Conservation (phyloP, 352 stramenopile genomes). For the Hyaloperonospora brassicae region DNA sequence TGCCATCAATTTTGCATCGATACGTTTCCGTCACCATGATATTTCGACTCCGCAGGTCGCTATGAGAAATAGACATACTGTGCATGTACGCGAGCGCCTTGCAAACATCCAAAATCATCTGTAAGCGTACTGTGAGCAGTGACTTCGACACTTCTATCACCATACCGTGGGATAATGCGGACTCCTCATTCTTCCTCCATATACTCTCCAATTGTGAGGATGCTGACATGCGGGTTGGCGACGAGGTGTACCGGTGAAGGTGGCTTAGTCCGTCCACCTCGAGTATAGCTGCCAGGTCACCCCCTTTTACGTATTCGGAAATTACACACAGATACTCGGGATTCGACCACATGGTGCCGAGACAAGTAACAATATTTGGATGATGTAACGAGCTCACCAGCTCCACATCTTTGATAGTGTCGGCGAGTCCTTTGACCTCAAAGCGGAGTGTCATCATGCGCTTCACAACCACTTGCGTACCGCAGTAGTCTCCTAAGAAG, state of each 20-base stretch:
- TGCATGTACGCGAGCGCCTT: slow-evolving; percentile 50
- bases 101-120: slow-evolving; percentile 52
- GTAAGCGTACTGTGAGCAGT: slow-evolving; percentile 36
- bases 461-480: slow-evolving; percentile 55
- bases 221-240: slow-evolving; percentile 4
- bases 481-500: slow-evolving; percentile 53
- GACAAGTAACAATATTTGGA: slow-evolving; percentile 52
- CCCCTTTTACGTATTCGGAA: slow-evolving; percentile 53
- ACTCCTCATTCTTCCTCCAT: slow-evolving; percentile 10
- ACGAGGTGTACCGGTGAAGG: slow-evolving; percentile 17
- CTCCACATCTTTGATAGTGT: slow-evolving; percentile 72
- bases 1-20: slow-evolving; percentile 53
- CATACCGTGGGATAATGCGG: slow-evolving; percentile 4
- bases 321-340: slow-evolving; percentile 58
- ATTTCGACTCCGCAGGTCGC: slow-evolving; percentile 61
- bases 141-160: slow-evolving; percentile 17
- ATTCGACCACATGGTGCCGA: slow-evolving; percentile 68
- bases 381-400: slow-evolving; percentile 50
- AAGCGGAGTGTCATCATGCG: slow-evolving; percentile 60
- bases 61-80: slow-evolving; percentile 40
- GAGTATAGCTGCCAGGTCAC: slow-evolving; percentile 48
- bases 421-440: slow-evolving; percentile 42
- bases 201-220: slow-evolving; percentile 2
- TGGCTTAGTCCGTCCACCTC: slow-evolving; percentile 40
- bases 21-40: slow-evolving; percentile 52